phyloP scores from a whole-genome alignment of 1,284 basidiomycete species.

The Rhodotorula sp. region DNA sequence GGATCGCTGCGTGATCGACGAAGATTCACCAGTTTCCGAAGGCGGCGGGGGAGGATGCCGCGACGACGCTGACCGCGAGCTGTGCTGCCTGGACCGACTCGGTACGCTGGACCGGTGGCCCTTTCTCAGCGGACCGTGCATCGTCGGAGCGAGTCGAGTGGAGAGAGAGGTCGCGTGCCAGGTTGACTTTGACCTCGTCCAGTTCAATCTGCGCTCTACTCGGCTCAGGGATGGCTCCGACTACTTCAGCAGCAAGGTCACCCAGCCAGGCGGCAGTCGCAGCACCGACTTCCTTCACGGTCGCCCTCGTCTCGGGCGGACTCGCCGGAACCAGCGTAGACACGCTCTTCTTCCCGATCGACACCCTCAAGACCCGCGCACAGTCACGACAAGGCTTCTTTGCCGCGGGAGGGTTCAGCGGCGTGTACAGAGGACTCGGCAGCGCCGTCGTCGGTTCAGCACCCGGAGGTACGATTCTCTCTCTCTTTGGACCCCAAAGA shows the following conservation, averaged over 20 bases:
- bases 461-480: constrained; percentile 72
- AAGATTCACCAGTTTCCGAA: too few relatives aligned
- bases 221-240: not conserved
- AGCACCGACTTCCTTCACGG: not conserved
- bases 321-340: constrained; percentile 75
- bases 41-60: too few relatives aligned
- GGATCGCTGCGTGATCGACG: too few relatives aligned
- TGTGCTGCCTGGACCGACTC: too few relatives aligned
- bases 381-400: constrained; percentile 86
- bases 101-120: too few relatives aligned
- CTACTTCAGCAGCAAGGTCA: not conserved
- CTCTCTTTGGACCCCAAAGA: not conserved
- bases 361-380: constrained; percentile 92
- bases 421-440: constrained; percentile 90
- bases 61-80: too few relatives aligned
- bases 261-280: not conserved
- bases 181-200: too few relatives aligned
- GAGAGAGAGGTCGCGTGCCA: too few relatives aligned
- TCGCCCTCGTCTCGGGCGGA: constrained; percentile 18
- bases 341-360: constrained; percentile 92
- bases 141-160: too few relatives aligned
- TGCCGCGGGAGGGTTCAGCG: constrained; percentile 80
- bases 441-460: constrained; percentile 94
- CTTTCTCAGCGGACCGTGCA: too few relatives aligned
- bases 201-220: too few relatives aligned